Conservation (phyloP, 768 basidiomycete species). For the Pleurotus pulmonarius region DNA sequence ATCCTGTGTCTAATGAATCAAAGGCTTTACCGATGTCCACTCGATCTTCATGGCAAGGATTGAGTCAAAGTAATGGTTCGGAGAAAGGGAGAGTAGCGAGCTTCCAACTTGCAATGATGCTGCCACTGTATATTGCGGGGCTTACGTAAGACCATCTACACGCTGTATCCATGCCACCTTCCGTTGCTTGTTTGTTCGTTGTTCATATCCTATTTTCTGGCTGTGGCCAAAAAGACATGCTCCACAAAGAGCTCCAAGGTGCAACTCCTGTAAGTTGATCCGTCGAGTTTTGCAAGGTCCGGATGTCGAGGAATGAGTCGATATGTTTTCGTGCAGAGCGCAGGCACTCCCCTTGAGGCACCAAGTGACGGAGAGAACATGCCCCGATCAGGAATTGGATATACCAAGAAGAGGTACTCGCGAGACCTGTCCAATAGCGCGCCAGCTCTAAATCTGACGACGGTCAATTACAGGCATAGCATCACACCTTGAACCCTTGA, state of each 20-base stretch:
- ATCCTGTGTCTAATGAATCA: slow-evolving; percentile 9
- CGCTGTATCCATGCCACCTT: neutral
- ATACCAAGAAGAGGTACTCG: slow-evolving; percentile 7
- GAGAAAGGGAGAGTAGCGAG: neutral
- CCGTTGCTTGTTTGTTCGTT: neutral
- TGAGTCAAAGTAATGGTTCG: neutral
- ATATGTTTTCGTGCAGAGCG: neutral
- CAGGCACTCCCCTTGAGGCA: slow-evolving; percentile 1
- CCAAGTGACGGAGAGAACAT: slow-evolving; percentile 8
- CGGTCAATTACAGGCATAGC: slow-evolving; percentile 1
- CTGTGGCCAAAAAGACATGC: too few relatives aligned
- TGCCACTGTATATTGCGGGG: neutral
- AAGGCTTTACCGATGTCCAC: slow-evolving; percentile 39
- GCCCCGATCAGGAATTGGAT: slow-evolving; percentile 4
- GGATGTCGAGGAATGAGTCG: neutral
- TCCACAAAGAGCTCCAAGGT: too few relatives aligned
- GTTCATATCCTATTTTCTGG: too few relatives aligned
- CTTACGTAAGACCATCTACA: neutral
- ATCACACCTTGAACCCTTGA: neutral
- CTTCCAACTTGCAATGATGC: neutral
- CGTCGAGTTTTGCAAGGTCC: slow-evolving; percentile 1
- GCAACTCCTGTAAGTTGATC: neutral
- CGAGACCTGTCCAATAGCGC: slow-evolving; percentile 1
- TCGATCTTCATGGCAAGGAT: slow-evolving; percentile 45
- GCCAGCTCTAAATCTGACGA: neutral